Percentiles rank a stretch among this genome's conserved stretches.
These are phyloP conservation scores for Phialophora macrospora DNA, from an alignment of 2,329 filamentous ascomycete species.

Conservation along the genomic window DNA sequence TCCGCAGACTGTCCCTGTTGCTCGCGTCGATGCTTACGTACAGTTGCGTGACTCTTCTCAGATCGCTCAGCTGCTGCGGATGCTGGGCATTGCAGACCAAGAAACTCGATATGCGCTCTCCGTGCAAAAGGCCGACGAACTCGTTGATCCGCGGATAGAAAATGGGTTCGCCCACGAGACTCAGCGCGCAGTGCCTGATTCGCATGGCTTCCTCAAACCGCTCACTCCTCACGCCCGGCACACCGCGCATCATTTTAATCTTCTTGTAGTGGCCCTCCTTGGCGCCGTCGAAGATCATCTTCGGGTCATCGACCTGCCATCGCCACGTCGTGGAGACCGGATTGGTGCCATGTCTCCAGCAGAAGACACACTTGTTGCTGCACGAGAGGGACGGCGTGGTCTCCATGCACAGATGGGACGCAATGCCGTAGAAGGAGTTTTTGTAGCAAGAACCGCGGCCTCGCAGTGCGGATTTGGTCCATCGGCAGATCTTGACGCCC, in stretches of 20 bases:
- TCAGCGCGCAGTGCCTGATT: slow-evolving; percentile 90
- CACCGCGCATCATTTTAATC: slow-evolving; percentile 94
- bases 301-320: slow-evolving; percentile 90
- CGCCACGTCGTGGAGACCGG: slow-evolving; percentile 96
- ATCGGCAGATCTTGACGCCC: slow-evolving; percentile 96
- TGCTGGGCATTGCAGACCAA: slow-evolving; percentile 97
- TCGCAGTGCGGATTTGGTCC: slow-evolving; percentile 95
- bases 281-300: slow-evolving; percentile 86
- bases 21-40: slow-evolving; percentile 96
- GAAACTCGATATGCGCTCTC: slow-evolving; percentile 87
- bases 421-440: slow-evolving; percentile 95
- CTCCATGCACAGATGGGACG: slow-evolving; percentile 97
- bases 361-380: slow-evolving; percentile 98
- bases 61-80: slow-evolving; percentile 80
- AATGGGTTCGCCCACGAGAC: slow-evolving; percentile 94
- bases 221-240: slow-evolving; percentile 89
- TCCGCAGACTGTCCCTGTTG: slow-evolving; percentile 82
- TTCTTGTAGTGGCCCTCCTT: slow-evolving; percentile 94
- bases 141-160: slow-evolving; percentile 98
- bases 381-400: slow-evolving; percentile 93
- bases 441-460: slow-evolving; percentile 97
- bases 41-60: slow-evolving; percentile 88
- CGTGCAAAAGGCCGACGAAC: slow-evolving; percentile 81
- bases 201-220: slow-evolving; percentile 90
- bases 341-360: slow-evolving; percentile 97